phyloP scores from a whole-genome alignment of 345 rosid species.

The Salix arbutifolia region DNA sequence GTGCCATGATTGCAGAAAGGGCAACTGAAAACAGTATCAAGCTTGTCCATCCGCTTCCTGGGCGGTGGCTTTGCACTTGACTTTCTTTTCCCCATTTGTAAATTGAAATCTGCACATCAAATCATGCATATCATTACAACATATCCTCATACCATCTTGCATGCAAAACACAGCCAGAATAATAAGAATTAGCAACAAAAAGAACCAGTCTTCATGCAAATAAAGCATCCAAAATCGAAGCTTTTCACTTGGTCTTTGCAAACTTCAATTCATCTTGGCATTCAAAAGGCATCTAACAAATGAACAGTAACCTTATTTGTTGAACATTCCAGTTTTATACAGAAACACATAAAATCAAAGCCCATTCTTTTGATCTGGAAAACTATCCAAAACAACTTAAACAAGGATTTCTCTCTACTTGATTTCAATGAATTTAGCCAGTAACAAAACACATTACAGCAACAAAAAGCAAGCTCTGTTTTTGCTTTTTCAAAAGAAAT shows the following conservation, averaged over 20 bases:
- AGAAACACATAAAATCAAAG: background rate
- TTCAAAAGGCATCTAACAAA: background rate
- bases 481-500: background rate
- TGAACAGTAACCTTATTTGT: background rate
- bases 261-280: background rate
- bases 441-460: background rate
- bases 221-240: background rate
- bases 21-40: conserved; percentile 88
- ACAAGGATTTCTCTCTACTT: background rate
- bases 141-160: background rate
- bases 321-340: background rate
- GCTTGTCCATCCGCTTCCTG: conserved; percentile 88
- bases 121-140: background rate
- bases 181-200: background rate
- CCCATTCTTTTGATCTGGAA: background rate
- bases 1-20: conserved; percentile 96
- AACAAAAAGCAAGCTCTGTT: background rate
- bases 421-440: background rate
- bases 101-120: conserved; percentile 1
- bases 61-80: conserved; percentile 94
- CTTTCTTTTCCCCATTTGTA: conserved; percentile 89
- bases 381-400: background rate
- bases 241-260: background rate
- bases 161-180: background rate
- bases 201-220: background rate